Percentiles rank a stretch among this genome's conserved stretches.
phyloP scores from a whole-genome alignment of 78 protist genomes.

The Guillardia theta region DNA sequence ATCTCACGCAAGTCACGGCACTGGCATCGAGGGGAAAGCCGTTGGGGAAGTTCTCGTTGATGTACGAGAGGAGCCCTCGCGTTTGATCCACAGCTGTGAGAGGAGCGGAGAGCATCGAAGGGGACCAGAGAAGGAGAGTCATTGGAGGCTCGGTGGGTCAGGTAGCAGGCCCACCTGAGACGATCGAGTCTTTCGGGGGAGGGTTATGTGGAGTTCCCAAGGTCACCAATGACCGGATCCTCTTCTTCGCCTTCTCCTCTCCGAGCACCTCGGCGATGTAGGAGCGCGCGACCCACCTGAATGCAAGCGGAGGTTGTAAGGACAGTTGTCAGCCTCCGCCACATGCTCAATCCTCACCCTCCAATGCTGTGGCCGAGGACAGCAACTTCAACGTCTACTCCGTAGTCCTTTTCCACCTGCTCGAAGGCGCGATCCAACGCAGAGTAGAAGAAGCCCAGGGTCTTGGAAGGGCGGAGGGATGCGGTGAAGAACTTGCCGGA shows the following conservation, averaged over 20 bases:
- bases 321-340: too few species aligned
- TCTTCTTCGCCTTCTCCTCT: neutral
- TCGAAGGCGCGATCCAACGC: neutral
- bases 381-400: neutral
- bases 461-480: neutral
- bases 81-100: neutral
- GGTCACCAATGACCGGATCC: neutral
- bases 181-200: neutral
- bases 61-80: neutral
- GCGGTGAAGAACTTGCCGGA: neutral
- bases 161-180: neutral
- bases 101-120: neutral
- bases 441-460: conserved; percentile 24
- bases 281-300: neutral
- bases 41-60: neutral
- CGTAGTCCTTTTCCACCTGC: neutral
- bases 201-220: neutral
- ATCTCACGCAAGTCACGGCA: neutral
- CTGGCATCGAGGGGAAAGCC: neutral
- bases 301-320: too few species aligned
- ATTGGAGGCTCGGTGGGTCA: neutral
- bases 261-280: conserved; percentile 12
- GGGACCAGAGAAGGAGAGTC: neutral
- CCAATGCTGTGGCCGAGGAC: conserved; percentile 12
- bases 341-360: too few species aligned